These are phyloP conservation scores for Pyrenopolyporus hunteri DNA, from an alignment of 495 filamentous ascomycete species.

Conservation along the genomic window DNA sequence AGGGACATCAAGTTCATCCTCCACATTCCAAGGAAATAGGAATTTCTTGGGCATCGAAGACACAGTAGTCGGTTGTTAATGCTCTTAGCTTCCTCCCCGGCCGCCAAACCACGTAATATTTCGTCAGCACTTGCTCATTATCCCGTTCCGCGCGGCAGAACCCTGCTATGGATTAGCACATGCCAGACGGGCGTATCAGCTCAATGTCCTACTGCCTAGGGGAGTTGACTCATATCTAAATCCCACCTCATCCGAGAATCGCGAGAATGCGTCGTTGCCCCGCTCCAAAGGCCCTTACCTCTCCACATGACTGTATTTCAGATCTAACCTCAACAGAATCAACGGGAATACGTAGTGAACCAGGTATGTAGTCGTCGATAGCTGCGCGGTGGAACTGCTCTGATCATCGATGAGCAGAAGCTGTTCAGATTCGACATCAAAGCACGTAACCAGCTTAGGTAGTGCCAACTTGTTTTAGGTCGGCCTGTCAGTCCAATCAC, in stretches of 20 bases:
- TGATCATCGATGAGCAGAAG: constrained; percentile 13
- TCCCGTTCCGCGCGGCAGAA: constrained; percentile 25
- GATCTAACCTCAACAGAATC: constrained; percentile 12
- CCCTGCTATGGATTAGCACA: constrained; percentile 29
- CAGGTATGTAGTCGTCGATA: constrained; percentile 8
- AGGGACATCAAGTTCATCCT: constrained; percentile 15
- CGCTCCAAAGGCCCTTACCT: constrained; percentile 30
- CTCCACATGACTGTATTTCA: constrained; percentile 24
- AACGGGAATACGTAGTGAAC: constrained; percentile 7
- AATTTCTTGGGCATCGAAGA: constrained; percentile 22
- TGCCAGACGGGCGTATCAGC: constrained; percentile 23
- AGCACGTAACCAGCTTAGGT: constrained; percentile 11
- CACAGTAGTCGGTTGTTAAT: constrained; percentile 24
- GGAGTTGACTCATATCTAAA: constrained; percentile 38
- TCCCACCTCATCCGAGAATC: constrained; percentile 38
- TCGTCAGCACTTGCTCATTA: constrained; percentile 39
- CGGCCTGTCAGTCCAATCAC: constrained; percentile 25
- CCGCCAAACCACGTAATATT: constrained; percentile 37
- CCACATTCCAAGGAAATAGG: background rate
- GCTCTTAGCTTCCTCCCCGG: constrained; percentile 22
- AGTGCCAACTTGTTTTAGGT: constrained; percentile 12
- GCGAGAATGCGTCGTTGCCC: constrained; percentile 27
- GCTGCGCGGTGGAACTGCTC: constrained; percentile 4
- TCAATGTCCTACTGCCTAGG: background rate
- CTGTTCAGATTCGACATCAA: constrained; percentile 6